Evolutionary conservation across 2,329 filamentous ascomycete genomes (phyloP), one percentile per base, ranked within the genome.

Genomic region (Xylaria sp.): DNA sequence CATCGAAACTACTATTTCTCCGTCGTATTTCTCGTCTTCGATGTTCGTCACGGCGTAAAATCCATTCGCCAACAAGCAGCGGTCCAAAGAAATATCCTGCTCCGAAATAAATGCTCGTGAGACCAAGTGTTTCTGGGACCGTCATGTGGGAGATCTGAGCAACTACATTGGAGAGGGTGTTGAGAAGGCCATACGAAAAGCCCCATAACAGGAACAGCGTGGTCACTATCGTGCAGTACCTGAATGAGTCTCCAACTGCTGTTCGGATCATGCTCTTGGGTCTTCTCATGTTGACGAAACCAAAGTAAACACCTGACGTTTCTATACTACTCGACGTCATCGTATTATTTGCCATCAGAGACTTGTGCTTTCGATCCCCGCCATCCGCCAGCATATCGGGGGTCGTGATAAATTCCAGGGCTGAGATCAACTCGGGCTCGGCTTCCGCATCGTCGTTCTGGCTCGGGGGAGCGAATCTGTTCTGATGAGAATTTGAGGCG

Each of bases 181-280:
- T 91, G 4, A 96, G 78, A 1, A 96, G 80, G 0, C 92, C 92
- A 67, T 96, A 96, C 0, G 91, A 92, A 59, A 96, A 88, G 0
- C 92, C 92, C 92, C 91, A 96, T 2, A 96, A 77, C 64, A 96
- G 86, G 75, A 96, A 96, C 0, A 96, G 78, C 5, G 92, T 82
- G 1, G 89, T 90, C 19, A 95, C 91, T 63, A 91, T 79, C 13
- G 83, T 80, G 68, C 89, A 87, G 64, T 91, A 90, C 64, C 86
- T 88, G 65, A 89, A 76, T 0, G 87, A 89, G 63, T 92, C 88
- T 9, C 75, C 71, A 1, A 79, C 79, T 1, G 82, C 84, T 59
- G 85, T 83, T 19, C 84, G 78, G 6, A 91, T 82, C 78, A 92
- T 86, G 69, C 85, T 89, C 73, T 90, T 90, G 2, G 85, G 86